Conservation (phyloP, 106 monocot species). For the Allium fistulosum region DNA sequence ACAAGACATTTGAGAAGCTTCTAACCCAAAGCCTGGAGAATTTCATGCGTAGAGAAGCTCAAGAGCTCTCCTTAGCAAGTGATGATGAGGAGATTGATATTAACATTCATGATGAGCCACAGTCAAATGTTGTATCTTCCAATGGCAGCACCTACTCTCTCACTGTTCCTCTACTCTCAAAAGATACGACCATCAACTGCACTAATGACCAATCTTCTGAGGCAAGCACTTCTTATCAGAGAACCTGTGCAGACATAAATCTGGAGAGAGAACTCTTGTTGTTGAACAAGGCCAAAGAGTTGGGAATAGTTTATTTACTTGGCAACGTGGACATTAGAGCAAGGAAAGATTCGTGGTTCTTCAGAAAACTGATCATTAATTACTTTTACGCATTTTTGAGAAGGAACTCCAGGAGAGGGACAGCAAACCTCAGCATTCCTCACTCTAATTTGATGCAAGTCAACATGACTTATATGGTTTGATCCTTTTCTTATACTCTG, state of each 20-base stretch:
- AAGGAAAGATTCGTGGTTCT: conserved; percentile 71
- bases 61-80: conserved; percentile 32
- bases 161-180: conserved; percentile 37
- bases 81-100: conserved; percentile 25
- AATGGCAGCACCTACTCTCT: conserved; percentile 28
- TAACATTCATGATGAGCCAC: conserved; percentile 5
- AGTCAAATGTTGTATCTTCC: conserved; percentile 10
- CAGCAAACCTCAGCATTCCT: conserved; percentile 60
- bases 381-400: conserved; percentile 80
- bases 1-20: conserved; percentile 35
- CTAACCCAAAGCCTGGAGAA: conserved; percentile 40
- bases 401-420: conserved; percentile 71
- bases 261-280: conserved; percentile 70
- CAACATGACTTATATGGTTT: conserved; percentile 87
- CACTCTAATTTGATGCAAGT: conserved; percentile 65
- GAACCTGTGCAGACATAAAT: conserved; percentile 26
- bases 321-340: conserved; percentile 81
- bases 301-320: conserved; percentile 72
- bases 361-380: conserved; percentile 71
- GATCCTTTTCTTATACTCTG: conserved; percentile 4
- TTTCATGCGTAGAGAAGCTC: conserved; percentile 40
- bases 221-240: conserved; percentile 2
- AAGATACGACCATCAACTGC: not conserved
- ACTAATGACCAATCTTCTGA: not conserved
- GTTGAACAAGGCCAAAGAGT: conserved; percentile 55